A percentile compares a stretch with the other conserved stretches of the same genome.
Evolutionary conservation across 306 rosid species (phyloP).

Genomic region (Trichosanthes truncata): DNA sequence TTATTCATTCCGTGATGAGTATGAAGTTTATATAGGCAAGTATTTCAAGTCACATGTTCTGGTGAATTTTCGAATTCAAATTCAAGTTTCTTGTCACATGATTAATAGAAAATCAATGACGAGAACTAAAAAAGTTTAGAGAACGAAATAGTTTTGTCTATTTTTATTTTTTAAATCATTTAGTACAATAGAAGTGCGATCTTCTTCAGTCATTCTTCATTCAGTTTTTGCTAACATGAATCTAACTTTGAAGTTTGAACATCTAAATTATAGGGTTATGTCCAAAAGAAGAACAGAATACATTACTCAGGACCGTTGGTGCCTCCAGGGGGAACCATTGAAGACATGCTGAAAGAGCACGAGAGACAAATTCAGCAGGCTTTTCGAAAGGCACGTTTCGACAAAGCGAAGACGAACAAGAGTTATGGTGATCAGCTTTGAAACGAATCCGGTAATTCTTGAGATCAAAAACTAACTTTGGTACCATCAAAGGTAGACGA

Average conservation of each 20-base stretch:
- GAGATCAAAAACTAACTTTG: background rate
- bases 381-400: conserved; percentile 57
- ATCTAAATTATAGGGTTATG: conserved; percentile 35
- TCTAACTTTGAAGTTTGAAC: background rate
- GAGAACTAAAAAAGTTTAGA: background rate
- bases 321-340: conserved; percentile 61
- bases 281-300: conserved; percentile 64
- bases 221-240: background rate
- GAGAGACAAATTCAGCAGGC: conserved; percentile 89
- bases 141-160: background rate
- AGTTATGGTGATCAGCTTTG: background rate
- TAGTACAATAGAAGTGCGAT: background rate
- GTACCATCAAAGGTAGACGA: background rate
- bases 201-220: background rate
- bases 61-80: background rate
- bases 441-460: background rate
- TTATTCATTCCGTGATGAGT: background rate
- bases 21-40: background rate
- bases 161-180: background rate
- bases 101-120: background rate
- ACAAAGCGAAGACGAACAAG: conserved; percentile 30
- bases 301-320: conserved; percentile 88
- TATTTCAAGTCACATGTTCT: background rate
- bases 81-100: background rate
- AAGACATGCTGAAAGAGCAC: conserved; percentile 85